Evolutionary conservation across 345 rosid genomes (phyloP).

Genomic region (Populus ilicifolia): DNA sequence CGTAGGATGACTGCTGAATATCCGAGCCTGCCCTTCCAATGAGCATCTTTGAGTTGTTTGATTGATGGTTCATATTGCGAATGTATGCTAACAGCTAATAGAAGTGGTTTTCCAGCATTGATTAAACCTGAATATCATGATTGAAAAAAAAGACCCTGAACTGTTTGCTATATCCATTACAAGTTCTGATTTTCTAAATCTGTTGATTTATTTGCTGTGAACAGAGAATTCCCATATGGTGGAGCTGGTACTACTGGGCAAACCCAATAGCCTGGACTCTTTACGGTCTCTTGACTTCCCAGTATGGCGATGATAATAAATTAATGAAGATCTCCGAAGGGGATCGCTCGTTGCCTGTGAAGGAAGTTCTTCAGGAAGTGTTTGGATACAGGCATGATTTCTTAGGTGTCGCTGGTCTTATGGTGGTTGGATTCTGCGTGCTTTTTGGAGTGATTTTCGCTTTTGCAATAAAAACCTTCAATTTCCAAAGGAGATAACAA

Average conservation of each 20-base stretch:
- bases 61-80: no score
- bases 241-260: slow-evolving; percentile 99
- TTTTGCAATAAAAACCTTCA: slow-evolving; percentile 76
- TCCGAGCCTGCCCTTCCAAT: no score
- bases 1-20: no score
- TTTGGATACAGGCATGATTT: slow-evolving; percentile 81
- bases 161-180: no score
- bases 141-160: background rate
- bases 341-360: slow-evolving; percentile 40
- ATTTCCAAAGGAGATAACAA: slow-evolving; percentile 81
- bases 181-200: background rate
- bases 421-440: slow-evolving; percentile 67
- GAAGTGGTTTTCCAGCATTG: no score
- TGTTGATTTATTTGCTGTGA: background rate
- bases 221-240: slow-evolving; percentile 94
- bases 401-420: slow-evolving; percentile 58
- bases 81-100: no score
- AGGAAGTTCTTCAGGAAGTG: slow-evolving; percentile 44
- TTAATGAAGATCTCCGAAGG: slow-evolving; percentile 62
- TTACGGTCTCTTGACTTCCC: slow-evolving; percentile 81
- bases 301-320: slow-evolving; percentile 56
- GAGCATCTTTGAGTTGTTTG: no score
- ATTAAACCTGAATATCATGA: background rate
- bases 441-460: slow-evolving; percentile 74
- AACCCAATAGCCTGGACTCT: slow-evolving; percentile 93